phyloP scores from a whole-genome alignment of 2,329 filamentous ascomycete species.

The Truncatella angustata region DNA sequence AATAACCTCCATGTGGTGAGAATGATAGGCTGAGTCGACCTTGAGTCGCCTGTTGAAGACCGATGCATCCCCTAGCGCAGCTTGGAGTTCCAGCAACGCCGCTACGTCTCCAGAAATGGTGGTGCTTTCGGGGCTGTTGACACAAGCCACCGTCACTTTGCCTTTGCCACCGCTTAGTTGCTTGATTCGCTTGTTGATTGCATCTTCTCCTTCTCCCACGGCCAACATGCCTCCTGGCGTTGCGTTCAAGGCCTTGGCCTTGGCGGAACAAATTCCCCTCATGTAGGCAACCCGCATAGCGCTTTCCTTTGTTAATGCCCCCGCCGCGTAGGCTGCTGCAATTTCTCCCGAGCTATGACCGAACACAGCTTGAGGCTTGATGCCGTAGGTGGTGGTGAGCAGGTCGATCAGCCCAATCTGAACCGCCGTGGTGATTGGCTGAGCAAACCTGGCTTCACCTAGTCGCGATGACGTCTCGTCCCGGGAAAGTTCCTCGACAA shows the following conservation, averaged over 20 bases:
- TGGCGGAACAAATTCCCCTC: constrained; percentile 27
- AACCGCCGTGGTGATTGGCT: constrained; percentile 37
- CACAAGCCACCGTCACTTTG: constrained; percentile 17
- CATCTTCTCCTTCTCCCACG: background rate
- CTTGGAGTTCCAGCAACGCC: constrained; percentile 14
- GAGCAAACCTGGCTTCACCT: constrained; percentile 25
- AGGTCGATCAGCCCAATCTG: constrained; percentile 39
- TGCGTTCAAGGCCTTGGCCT: background rate
- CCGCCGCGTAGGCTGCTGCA: constrained; percentile 24
- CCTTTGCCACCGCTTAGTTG: background rate
- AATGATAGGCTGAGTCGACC: constrained; percentile 28
- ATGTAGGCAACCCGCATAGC: constrained; percentile 27
- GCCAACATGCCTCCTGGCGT: background rate
- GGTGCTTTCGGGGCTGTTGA: constrained; percentile 28
- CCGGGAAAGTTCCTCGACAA: constrained; percentile 19
- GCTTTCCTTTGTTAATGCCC: constrained; percentile 20
- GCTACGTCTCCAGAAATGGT: constrained; percentile 26
- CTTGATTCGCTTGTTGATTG: background rate
- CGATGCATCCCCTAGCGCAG: constrained; percentile 14
- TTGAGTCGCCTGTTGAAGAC: constrained; percentile 16
- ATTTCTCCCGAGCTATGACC: constrained; percentile 24
- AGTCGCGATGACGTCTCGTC: constrained; percentile 18
- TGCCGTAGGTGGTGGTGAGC: constrained; percentile 24
- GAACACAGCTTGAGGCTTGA: constrained; percentile 25
- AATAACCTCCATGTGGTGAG: constrained; percentile 23